Evolutionary conservation across 2,329 filamentous ascomycete genomes (phyloP).

Genomic region (Xylariales sp.): DNA sequence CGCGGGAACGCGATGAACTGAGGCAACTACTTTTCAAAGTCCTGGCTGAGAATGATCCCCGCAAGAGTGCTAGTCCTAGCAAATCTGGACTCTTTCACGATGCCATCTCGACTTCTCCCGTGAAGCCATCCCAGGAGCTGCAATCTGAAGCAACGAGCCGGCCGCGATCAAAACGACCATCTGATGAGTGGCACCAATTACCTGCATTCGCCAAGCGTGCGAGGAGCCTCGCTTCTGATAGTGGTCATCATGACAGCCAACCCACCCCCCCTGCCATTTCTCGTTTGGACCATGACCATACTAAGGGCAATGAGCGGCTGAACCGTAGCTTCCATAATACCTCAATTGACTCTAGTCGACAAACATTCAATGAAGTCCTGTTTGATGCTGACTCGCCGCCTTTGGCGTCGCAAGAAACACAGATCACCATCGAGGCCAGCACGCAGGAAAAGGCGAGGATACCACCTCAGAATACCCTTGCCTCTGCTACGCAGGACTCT

Average conservation of each 20-base stretch:
- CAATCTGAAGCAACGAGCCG: no score
- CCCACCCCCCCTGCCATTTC: no score
- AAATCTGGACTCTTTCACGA: no score
- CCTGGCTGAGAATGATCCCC: conserved; percentile 17
- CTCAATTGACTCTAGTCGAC: conserved; percentile 2
- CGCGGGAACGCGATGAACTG: conserved; percentile 20
- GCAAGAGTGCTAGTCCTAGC: no score
- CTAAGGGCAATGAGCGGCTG: not conserved
- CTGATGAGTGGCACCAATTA: no score
- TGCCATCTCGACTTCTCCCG: no score
- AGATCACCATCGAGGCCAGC: conserved; percentile 29
- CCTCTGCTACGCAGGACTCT: conserved; percentile 16
- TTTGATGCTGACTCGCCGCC: conserved; percentile 20
- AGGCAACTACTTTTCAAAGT: conserved; percentile 16
- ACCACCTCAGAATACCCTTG: conserved; percentile 5
- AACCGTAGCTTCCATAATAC: conserved; percentile 3
- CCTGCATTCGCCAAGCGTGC: no score
- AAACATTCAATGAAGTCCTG: conserved; percentile 27
- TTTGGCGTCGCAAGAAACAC: conserved; percentile 23
- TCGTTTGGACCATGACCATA: no score
- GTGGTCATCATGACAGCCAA: no score
- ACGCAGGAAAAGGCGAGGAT: conserved; percentile 17
- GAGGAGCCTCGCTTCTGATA: no score
- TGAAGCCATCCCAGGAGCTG: no score
- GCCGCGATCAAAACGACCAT: no score